Evolutionary conservation across 495 filamentous ascomycete genomes (phyloP).

Genomic region (Penicillium manginii): DNA sequence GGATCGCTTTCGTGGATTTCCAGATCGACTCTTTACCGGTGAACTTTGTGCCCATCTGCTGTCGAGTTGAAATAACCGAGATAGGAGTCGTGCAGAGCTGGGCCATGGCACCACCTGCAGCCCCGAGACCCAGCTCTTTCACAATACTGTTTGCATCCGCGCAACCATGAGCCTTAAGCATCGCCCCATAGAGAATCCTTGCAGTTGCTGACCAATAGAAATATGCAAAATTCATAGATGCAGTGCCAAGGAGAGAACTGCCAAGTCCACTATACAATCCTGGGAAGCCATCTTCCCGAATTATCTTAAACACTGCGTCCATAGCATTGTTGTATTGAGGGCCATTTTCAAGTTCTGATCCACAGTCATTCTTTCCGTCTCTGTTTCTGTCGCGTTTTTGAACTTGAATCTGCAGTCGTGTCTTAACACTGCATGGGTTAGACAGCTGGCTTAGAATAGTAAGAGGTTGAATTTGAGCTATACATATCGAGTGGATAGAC

Average conservation of each 20-base stretch:
- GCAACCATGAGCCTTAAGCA: constrained; percentile 2
- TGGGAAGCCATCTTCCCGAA: constrained; percentile 16
- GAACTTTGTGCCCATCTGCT: constrained; percentile 74
- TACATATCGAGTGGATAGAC: constrained; percentile 26
- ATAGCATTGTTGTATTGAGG: constrained; percentile 3
- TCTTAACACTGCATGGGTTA: constrained; percentile 13
- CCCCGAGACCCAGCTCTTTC: constrained; percentile 61
- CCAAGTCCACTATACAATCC: constrained; percentile 19
- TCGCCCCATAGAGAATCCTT: constrained; percentile 6
- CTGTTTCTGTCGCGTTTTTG: neutral
- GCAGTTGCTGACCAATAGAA: constrained; percentile 24
- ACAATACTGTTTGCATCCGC: constrained; percentile 13
- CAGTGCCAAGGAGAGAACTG: constrained; percentile 20
- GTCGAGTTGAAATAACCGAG: constrained; percentile 85
- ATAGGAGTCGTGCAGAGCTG: constrained; percentile 91
- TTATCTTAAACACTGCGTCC: constrained; percentile 6
- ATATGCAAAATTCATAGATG: constrained; percentile 27
- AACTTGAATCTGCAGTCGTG: constrained; percentile 17
- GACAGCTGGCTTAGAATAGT: neutral
- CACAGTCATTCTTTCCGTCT: neutral
- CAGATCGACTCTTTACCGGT: constrained; percentile 74
- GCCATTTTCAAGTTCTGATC: neutral
- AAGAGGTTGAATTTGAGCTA: neutral
- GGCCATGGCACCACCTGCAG: constrained; percentile 79
- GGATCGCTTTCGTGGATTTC: constrained; percentile 77